A percentile compares a stretch with the other conserved stretches of the same genome.
These are phyloP conservation scores for Papiliotrema flavescens DNA, from an alignment of 1,284 basidiomycete genomes.

Conservation along the genomic window DNA sequence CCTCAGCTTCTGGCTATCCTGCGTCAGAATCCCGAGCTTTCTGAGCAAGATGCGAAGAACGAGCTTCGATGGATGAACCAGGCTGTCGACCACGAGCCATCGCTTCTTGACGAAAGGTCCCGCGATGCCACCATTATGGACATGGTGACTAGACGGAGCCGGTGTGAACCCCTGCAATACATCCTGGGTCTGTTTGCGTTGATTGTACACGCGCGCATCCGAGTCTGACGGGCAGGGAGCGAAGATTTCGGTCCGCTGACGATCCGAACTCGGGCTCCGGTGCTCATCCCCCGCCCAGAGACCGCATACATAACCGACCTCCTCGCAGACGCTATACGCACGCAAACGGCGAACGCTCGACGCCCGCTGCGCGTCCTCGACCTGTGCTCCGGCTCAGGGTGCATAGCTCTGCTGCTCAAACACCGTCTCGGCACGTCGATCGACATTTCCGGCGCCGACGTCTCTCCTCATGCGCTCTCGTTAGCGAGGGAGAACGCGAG, in stretches of 20 bases:
- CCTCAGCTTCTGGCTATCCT: conserved; percentile 6
- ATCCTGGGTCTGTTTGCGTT: conserved; percentile 63
- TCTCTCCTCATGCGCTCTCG: conserved; percentile 62
- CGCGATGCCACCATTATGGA: conserved; percentile 11
- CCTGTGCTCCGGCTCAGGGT: conserved; percentile 84
- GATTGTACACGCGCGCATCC: neutral
- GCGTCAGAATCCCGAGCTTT: conserved; percentile 35
- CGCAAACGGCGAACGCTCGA: conserved; percentile 21
- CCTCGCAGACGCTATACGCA: conserved; percentile 16
- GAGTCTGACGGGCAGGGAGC: conserved; percentile 56
- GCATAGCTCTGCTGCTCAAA: conserved; percentile 76
- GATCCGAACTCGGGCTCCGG: conserved; percentile 66
- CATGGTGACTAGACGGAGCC: conserved; percentile 48
- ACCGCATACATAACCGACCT: conserved; percentile 69
- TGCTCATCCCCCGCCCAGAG: conserved; percentile 86
- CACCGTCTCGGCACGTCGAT: conserved; percentile 56
- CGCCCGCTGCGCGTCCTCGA: conserved; percentile 58
- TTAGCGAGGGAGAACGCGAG: conserved; percentile 68
- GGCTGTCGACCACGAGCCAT: neutral
- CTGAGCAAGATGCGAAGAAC: conserved; percentile 26
- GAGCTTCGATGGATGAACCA: conserved; percentile 43
- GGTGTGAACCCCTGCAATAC: conserved; percentile 83
- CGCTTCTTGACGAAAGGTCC: neutral
- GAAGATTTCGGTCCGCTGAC: conserved; percentile 82
- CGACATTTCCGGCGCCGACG: conserved; percentile 66